Evolutionary conservation across 768 basidiomycete species (phyloP).

Genomic region (button mushroom (Agaricus bisporus)): DNA sequence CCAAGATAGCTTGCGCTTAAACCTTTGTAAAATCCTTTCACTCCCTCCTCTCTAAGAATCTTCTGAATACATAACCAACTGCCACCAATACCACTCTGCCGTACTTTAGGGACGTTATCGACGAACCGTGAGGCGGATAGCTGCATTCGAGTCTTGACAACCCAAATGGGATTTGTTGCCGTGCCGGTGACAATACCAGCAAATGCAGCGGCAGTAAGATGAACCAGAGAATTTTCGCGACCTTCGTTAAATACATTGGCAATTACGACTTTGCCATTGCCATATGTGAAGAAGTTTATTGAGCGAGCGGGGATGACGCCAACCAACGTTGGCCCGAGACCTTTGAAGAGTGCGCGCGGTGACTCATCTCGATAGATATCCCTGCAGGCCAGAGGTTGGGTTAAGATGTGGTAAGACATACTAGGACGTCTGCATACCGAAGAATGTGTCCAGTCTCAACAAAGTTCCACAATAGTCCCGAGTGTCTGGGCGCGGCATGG

Average conservation of each 20-base stretch:
- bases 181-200: constrained; percentile 87
- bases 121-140: constrained; percentile 31
- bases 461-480: constrained; percentile 80
- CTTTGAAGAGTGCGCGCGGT: constrained; percentile 85
- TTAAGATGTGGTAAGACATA: not conserved
- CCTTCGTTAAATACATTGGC: constrained; percentile 78
- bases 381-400: constrained; percentile 27
- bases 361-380: constrained; percentile 90
- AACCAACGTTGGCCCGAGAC: constrained; percentile 89
- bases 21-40: constrained; percentile 91
- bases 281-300: constrained; percentile 97
- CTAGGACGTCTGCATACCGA: constrained; percentile 40
- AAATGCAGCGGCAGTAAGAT: constrained; percentile 77
- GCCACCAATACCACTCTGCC: constrained; percentile 35
- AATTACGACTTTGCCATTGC: constrained; percentile 90
- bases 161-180: constrained; percentile 98
- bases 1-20: constrained; percentile 93
- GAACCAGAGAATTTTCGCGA: constrained; percentile 78
- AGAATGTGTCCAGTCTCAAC: constrained; percentile 91
- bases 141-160: constrained; percentile 95
- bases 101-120: constrained; percentile 12
- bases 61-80: constrained; percentile 59
- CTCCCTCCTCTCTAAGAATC: constrained; percentile 77
- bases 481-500: constrained; percentile 6
- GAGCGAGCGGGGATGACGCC: constrained; percentile 94